Percentiles rank a stretch among this genome's conserved stretches.
Evolutionary conservation across 768 basidiomycete genomes (phyloP).

Genomic region (Tephrocybe rancida): DNA sequence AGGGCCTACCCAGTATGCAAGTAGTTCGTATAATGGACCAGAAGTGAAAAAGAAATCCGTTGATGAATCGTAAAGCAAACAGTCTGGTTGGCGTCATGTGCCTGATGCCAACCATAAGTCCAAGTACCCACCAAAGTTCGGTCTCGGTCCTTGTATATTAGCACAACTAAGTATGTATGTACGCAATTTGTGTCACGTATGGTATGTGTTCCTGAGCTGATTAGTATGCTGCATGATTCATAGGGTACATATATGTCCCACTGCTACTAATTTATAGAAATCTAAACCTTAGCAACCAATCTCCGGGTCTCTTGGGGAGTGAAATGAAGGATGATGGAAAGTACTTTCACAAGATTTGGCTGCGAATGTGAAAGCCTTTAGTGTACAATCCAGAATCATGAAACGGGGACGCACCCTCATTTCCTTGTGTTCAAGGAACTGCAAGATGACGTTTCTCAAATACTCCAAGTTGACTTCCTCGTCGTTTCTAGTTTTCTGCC

Average conservation of each 20-base stretch:
- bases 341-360: conserved; percentile 70
- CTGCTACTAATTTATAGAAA: neutral
- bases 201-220: too few species aligned
- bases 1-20: too few species aligned
- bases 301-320: conserved; percentile 94
- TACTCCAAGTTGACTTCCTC: conserved; percentile 97
- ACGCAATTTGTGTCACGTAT: too few species aligned
- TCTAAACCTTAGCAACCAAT: conserved; percentile 81
- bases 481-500: conserved; percentile 53
- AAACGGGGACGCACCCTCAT: conserved; percentile 82
- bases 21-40: neutral
- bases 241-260: too few species aligned
- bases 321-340: conserved; percentile 91
- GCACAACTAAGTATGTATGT: too few species aligned
- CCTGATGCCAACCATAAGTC: too few species aligned
- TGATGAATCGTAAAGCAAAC: neutral
- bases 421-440: conserved; percentile 98
- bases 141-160: too few species aligned
- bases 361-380: neutral
- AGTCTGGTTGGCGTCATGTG: conserved; percentile 1
- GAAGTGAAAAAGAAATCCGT: neutral
- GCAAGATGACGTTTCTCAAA: conserved; percentile 91
- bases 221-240: too few species aligned
- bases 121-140: too few species aligned
- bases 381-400: neutral